Evolutionary conservation across 352 stramenopile species (phyloP), one percentile per base, ranked within the genome.

Genomic region (Plasmopara muralis): DNA sequence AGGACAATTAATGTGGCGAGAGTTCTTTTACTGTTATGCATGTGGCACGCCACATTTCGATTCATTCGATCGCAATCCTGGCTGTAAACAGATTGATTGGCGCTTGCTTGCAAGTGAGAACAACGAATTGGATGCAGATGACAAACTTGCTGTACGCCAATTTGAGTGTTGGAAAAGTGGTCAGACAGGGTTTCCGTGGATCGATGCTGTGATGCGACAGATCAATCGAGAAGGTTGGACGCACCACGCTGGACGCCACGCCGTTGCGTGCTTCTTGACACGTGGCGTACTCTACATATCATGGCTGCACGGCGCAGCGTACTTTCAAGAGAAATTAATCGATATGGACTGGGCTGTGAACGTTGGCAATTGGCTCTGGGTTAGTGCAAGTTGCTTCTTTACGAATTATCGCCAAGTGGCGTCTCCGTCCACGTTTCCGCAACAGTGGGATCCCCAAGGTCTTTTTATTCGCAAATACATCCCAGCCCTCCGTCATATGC

Each of bases 321-420:
- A 95, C 16, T 95, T 85, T 65, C 93, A 98, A 55, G 76, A 90
- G 53, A 82, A 96, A 31, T 75, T 98, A 2, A 72, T 99, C 33
- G 96, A 99, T 66, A 70, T 95, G 18, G 95, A 99, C 62, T 98
- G 93, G 81, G 63, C 82, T 2, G 61, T 99, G n/a, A 98, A 98
- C 72, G 86, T 95, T 52, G 96, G 95, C 68, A 99, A 98, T 60
- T 98, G 96, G 95, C 78, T 97, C 42, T 98, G 96, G 94, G 82
- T 99, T 2, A 95, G 76, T 33, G 94, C 88, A 39, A 95, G 83
- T 44, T 89, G 80, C 46, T 98, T 97, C 65, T 99, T 97, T 63
- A 89, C 96, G 44, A 93, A 98, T 61, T 98, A 97, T 64, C 96
- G 95, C 64, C 75, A 88, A 25, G 95, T 97, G 60, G 97, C 98